phyloP scores from a whole-genome alignment of 116 monocot genomes.

The Thalassia testudinum region DNA sequence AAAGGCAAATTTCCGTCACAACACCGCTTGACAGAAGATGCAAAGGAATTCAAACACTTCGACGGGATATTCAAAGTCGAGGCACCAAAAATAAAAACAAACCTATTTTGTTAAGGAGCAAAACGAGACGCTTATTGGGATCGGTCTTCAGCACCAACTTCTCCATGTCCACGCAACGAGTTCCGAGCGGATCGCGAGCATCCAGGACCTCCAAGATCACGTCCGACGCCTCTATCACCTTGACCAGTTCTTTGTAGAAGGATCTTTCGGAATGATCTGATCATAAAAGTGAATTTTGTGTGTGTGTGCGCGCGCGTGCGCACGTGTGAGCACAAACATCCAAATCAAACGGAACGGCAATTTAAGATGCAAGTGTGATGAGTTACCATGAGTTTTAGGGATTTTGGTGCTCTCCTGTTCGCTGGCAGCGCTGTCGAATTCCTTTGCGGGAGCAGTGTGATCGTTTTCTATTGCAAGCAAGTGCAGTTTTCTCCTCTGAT shows the following conservation, averaged over 20 bases:
- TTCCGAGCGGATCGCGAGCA: conserved; percentile 91
- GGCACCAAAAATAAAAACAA: too few species aligned
- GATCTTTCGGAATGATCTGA: conserved; percentile 83
- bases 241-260: too few species aligned
- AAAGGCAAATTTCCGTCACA: too few species aligned
- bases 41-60: not conserved
- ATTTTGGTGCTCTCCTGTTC: conserved; percentile 14
- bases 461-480: conserved; percentile 32
- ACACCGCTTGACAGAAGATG: not conserved
- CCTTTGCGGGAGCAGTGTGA: conserved; percentile 22
- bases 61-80: too few species aligned
- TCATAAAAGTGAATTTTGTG: too few species aligned
- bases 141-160: too few species aligned
- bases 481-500: conserved; percentile 68
- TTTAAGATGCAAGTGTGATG: too few species aligned
- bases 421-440: conserved; percentile 14
- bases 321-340: too few species aligned
- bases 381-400: too few species aligned
- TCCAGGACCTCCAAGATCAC: conserved; percentile 94
- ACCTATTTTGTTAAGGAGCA: conserved; percentile 97
- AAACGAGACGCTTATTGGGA: too few species aligned
- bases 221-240: conserved; percentile 93
- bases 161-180: conserved; percentile 83
- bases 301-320: too few species aligned
- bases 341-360: too few species aligned